Base-by-base conservation (phyloP, 1,139 yeast species). In the Kodamaea sp. region DNA sequence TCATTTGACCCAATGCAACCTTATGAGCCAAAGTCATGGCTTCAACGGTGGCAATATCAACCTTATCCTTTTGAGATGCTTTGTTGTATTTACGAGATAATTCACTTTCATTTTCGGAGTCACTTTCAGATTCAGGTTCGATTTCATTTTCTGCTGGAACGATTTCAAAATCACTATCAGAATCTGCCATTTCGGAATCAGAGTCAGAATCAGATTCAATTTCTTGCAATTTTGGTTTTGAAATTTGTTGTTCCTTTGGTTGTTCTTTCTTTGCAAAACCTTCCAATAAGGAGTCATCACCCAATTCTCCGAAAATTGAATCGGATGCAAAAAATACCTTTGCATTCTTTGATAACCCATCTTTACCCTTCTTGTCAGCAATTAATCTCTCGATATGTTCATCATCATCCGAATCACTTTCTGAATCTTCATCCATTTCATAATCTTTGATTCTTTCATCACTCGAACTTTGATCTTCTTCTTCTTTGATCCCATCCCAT, bases 21-120 rank as follows among this genome's bases (percentile, higher is more conserved):
- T 92, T 90, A 58, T 94, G 99, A 0, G 98, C 98, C 54, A 92
- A 70, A 0, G 98, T 92, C 98, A 94, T 94, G 5, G 97, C 97
- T 61, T 89, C 95, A 1, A 86, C 95, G 2, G 97, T 89, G 22
- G 94, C 95, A 46, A 90, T 70, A 46, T 88, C 96, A 33, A 88
- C 79, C 45, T 78, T 83, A 45, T 77, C 73, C 45, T 77, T 68
- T 52, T 82, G 84, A 11, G 67, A 62, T 12, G 67, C 67, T 29
- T 62, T 62, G 12, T 54, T 47, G 40, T 57, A 55, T 40, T 70
- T 62, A 32, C 61, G 61, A 39, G 65, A 54, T 43, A 65, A 54
- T 38, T 61, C 55, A 10, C 53, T 62, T 30, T 67, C 74, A 37
- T 73, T 76, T 34, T 71, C 75, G 8, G 69, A 68, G 29, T 74